phyloP scores from a whole-genome alignment of 495 filamentous ascomycete species.

The Xylaria curta region DNA sequence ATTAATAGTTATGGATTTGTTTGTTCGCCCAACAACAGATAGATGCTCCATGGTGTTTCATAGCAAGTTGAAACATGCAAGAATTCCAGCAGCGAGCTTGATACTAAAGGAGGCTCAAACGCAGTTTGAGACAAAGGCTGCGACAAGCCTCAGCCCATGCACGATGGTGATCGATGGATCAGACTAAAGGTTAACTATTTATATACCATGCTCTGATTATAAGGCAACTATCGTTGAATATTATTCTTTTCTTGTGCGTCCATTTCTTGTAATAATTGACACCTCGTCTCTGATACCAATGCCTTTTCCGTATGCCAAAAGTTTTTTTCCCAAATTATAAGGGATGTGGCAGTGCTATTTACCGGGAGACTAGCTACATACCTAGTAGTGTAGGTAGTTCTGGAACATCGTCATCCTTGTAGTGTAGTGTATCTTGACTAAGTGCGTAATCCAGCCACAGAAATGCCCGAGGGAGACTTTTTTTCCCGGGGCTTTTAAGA shows the following conservation, averaged over 20 bases:
- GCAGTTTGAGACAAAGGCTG: conserved; percentile 21
- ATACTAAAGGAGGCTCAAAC: conserved; percentile 23
- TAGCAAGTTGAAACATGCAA: conserved; percentile 10
- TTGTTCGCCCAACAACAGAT: neutral
- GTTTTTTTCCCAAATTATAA: neutral
- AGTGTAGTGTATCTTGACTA: neutral
- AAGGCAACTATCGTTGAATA: neutral
- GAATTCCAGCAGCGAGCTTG: neutral
- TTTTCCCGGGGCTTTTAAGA: neutral
- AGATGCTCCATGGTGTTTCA: neutral
- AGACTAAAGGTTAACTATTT: neutral
- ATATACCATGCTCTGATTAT: neutral
- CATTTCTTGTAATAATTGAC: neutral
- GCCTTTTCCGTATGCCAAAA: neutral
- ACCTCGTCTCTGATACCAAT: neutral
- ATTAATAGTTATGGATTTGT: neutral
- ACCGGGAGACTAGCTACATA: neutral
- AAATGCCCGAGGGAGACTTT: conserved; percentile 13
- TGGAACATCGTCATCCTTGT: conserved; percentile 1
- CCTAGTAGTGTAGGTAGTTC: neutral
- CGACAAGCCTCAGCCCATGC: conserved; percentile 17
- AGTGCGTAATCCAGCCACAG: neutral
- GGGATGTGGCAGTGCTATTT: neutral
- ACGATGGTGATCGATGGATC: neutral
- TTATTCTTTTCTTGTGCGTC: neutral